These are phyloP conservation scores for Backusella circina DNA, from an alignment of 192 early-diverging fungal species.

Conservation along the genomic window DNA sequence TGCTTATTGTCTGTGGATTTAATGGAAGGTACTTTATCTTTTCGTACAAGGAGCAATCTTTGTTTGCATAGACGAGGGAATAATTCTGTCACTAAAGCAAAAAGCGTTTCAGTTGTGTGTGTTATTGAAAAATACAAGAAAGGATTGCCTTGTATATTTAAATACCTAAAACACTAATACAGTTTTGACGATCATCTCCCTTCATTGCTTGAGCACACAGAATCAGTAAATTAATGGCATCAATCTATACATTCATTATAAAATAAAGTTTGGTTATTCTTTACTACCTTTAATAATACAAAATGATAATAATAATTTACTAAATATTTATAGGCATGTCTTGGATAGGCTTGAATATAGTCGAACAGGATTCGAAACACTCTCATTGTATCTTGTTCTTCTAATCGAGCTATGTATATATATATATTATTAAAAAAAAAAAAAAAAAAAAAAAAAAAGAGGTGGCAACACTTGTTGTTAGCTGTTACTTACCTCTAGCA, in stretches of 20 bases:
- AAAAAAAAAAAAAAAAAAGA: not conserved
- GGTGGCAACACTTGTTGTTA: not conserved
- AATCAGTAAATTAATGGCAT: slow-evolving; percentile 18
- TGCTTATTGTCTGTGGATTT: slow-evolving; percentile 32
- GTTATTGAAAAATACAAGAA: not conserved
- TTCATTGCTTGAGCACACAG: slow-evolving; percentile 9
- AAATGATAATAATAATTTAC: not conserved
- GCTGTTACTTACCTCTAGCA: slow-evolving; percentile 24
- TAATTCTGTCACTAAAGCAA: slow-evolving; percentile 18
- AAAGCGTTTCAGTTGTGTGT: not conserved
- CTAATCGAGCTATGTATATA: slow-evolving; percentile 10
- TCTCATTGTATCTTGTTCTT: slow-evolving; percentile 15
- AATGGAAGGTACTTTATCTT: slow-evolving; percentile 17
- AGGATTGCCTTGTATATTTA: too few species aligned
- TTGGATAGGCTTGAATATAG: slow-evolving; percentile 28
- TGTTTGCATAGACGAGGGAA: slow-evolving; percentile 31
- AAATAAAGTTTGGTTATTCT: too few species aligned
- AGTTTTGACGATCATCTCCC: slow-evolving; percentile 8
- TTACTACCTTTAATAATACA: not conserved
- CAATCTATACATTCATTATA: slow-evolving; percentile 17
- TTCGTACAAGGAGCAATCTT: slow-evolving; percentile 6
- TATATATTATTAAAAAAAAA: too few species aligned
- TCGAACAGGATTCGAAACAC: slow-evolving; percentile 26
- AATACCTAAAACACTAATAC: slow-evolving; percentile 14
- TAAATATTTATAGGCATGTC: slow-evolving; percentile 29